Evolutionary conservation across 2,329 filamentous ascomycete genomes (phyloP), one percentile per base, ranked within the genome.

Genomic region (Aspergillus terreus): DNA sequence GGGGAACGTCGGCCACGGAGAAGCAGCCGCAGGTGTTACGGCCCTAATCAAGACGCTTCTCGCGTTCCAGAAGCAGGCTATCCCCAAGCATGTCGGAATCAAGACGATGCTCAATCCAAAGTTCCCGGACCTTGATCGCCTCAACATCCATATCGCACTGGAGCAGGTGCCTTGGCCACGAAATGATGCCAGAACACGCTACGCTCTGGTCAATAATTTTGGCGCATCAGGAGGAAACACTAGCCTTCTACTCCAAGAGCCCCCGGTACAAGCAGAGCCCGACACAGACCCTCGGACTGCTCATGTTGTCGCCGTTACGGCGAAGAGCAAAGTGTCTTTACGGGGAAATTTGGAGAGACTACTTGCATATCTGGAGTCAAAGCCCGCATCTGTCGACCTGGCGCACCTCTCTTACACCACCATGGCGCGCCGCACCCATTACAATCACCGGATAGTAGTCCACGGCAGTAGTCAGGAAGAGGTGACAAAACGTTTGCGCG

Each of bases 181-280:
- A 7, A 49, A 47, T 56, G 21, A 10, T 1, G 11, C n/a, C 33
- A 35, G 4, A 35, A 66, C 67, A 48, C 65, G 77, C 1, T 43
- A 48, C 7, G 49, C 47, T 4, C 40, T 72, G 23, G 70, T 86
- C 58, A 88, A 88, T 73, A 87, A 86, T 69, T 88, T 87, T 63
- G 80, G 81, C 56, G 86, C 86, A 2, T 82, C 85, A 48, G 85
- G 86, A 51, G 86, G 86, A 14, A 89, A 88, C 67, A 86, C 84
- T 0, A 79, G 81, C 6, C 61, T 88, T 12, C 64, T 87, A 2
- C 58, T 88, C 1, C 81, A 86, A 62, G 84, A 87, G 44, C 79
- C 75, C 0, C 81, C 81, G 2, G 63, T 58, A 33, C 63, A 60
- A 3, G 55, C 85, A 88, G 63, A 88, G 60, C 1, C 49, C 60